These are phyloP conservation scores for Alectoria sarmentosa DNA, from an alignment of 495 filamentous ascomycete species.

Conservation along the genomic window DNA sequence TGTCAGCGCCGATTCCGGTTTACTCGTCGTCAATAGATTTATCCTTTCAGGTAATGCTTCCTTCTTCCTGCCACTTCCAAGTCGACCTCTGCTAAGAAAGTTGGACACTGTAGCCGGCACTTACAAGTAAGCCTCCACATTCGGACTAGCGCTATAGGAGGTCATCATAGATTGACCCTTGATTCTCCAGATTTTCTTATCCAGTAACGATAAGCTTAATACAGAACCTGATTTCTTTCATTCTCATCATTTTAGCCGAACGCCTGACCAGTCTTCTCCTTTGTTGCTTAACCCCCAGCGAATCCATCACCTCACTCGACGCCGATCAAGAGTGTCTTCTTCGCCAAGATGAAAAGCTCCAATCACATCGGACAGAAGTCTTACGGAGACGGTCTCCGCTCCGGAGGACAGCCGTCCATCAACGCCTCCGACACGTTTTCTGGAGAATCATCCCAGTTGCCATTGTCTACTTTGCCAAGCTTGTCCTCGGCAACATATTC, in stretches of 20 bases:
- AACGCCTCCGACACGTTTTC: constrained; percentile 1
- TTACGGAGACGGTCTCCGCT: constrained; percentile 5
- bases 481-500: constrained; percentile 13
- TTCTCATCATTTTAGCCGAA: neutral
- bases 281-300: neutral
- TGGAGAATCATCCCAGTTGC: constrained; percentile 5
- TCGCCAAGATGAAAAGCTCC: neutral
- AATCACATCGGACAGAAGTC: neutral
- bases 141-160: neutral
- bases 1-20: constrained; percentile 8
- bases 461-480: constrained; percentile 9
- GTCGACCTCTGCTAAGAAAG: neutral
- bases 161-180: neutral
- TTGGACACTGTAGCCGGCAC: neutral
- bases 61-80: no score
- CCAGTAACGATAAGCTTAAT: constrained; percentile 14
- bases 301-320: neutral
- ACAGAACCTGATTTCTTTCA: constrained; percentile 7
- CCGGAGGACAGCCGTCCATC: neutral
- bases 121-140: constrained; percentile 16
- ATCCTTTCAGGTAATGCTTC: constrained; percentile 9
- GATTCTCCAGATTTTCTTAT: constrained; percentile 18
- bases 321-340: constrained; percentile 7
- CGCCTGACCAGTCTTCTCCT: constrained; percentile 6
- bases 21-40: constrained; percentile 15